Percentiles rank a stretch among this genome's conserved stretches.
Conservation (phyloP, 768 basidiomycete species). For the Trametes meyenii region DNA sequence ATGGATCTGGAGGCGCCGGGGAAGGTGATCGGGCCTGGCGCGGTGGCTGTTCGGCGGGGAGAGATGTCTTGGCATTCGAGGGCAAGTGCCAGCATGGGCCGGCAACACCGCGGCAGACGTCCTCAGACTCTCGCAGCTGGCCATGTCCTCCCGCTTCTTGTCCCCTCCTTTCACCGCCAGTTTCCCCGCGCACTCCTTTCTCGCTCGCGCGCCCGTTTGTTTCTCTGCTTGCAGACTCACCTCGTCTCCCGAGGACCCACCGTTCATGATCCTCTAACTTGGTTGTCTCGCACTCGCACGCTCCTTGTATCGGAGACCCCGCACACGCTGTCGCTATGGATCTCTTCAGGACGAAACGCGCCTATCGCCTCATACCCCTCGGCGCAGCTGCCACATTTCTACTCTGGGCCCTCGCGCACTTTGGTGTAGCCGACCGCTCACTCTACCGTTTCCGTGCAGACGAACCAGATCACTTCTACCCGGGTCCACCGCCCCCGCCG, state of each 20-base stretch:
- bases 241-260: too few species aligned
- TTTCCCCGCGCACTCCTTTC: too few species aligned
- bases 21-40: background rate
- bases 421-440: conserved; percentile 1
- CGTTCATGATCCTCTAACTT: too few species aligned
- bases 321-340: background rate
- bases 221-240: too few species aligned
- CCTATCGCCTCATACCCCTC: conserved; percentile 13
- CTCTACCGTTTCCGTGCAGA: conserved; percentile 4
- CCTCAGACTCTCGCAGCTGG: background rate
- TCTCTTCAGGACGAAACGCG: background rate
- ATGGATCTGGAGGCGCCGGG: background rate
- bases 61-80: background rate
- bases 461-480: conserved; percentile 11
- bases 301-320: too few species aligned
- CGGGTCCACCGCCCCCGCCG: conserved; percentile 10
- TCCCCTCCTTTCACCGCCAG: background rate
- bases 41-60: conserved; percentile 13
- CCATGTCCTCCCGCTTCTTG: background rate
- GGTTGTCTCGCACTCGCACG: too few species aligned
- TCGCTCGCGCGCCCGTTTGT: too few species aligned
- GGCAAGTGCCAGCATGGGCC: background rate
- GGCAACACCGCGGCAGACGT: background rate
- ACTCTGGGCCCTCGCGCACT: conserved; percentile 11
- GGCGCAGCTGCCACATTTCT: conserved; percentile 9